These are phyloP conservation scores for Primulina huaijiensis DNA, from an alignment of 257 asterid species.

Conservation along the genomic window DNA sequence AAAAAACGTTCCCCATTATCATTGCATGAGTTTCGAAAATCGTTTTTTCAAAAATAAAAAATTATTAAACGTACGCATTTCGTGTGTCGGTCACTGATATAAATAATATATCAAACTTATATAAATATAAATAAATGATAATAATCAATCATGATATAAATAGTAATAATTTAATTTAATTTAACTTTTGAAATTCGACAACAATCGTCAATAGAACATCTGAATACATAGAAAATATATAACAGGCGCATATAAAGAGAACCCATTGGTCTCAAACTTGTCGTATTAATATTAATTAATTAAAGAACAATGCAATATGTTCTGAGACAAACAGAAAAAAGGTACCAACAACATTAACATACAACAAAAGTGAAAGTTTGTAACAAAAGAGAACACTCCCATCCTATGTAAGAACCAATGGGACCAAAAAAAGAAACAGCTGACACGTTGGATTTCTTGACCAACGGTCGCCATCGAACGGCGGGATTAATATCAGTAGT, in stretches of 20 bases:
- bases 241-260: conserved; percentile 29
- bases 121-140: too few relatives aligned
- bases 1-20: too few relatives aligned
- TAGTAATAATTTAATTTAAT: too few relatives aligned
- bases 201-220: not conserved
- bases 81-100: too few relatives aligned
- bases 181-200: too few relatives aligned
- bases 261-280: conserved; percentile 22
- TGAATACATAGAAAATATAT: conserved; percentile 18
- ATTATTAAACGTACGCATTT: too few relatives aligned
- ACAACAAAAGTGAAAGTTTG: conserved; percentile 9
- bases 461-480: conserved; percentile 27
- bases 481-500: not conserved
- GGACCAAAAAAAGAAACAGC: conserved; percentile 29
- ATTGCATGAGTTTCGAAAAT: too few relatives aligned
- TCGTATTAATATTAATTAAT: not conserved
- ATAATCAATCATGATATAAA: too few relatives aligned
- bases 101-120: too few relatives aligned
- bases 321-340: conserved; percentile 27
- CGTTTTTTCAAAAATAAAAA: too few relatives aligned
- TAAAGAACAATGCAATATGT: too few relatives aligned
- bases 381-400: conserved; percentile 12
- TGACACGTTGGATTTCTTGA: conserved; percentile 24
- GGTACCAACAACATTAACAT: conserved; percentile 1
- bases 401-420: too few relatives aligned